A percentile compares a stretch with the other conserved stretches of the same genome.
Evolutionary conservation across 192 early-diverging fungal species (phyloP).

Genomic region (Coemansia biformis): DNA sequence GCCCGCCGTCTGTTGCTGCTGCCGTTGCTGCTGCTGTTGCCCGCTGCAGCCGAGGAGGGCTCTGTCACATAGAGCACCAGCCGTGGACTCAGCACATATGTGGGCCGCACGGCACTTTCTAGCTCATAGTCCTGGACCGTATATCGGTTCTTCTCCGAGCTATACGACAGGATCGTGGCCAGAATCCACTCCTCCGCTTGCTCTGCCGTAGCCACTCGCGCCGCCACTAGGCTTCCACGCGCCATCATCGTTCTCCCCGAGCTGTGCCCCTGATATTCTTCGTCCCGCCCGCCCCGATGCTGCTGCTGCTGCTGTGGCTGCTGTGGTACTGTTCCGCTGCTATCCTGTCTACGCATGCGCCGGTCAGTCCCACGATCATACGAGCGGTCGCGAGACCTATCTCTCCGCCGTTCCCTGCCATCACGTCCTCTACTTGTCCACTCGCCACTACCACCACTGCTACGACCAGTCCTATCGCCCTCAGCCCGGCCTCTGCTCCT

Average conservation of each 20-base stretch:
- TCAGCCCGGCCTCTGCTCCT: too few relatives aligned
- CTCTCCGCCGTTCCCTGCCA: too few relatives aligned
- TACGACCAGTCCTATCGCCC: too few relatives aligned
- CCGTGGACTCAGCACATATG: conserved; percentile 30
- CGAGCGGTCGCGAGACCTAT: too few relatives aligned
- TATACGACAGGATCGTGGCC: conserved; percentile 33
- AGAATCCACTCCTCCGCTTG: conserved; percentile 41
- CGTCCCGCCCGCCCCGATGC: conserved; percentile 2
- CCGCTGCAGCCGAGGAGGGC: too few relatives aligned
- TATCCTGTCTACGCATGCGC: neutral
- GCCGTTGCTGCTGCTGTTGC: too few relatives aligned
- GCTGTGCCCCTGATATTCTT: neutral
- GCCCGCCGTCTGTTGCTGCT: conserved; percentile 11
- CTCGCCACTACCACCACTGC: too few relatives aligned
- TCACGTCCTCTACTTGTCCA: too few relatives aligned
- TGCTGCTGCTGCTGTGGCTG: neutral
- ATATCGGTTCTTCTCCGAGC: conserved; percentile 33
- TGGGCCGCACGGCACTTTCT: conserved; percentile 32
- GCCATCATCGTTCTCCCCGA: neutral
- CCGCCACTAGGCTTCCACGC: conserved; percentile 30
- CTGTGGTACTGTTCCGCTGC: too few relatives aligned
- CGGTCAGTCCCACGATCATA: too few relatives aligned
- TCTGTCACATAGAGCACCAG: conserved; percentile 28
- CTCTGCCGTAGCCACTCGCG: conserved; percentile 17
- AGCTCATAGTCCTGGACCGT: conserved; percentile 44